These are phyloP conservation scores for Stylosanthes scabra DNA, from an alignment of 331 rosid genomes.

Conservation along the genomic window DNA sequence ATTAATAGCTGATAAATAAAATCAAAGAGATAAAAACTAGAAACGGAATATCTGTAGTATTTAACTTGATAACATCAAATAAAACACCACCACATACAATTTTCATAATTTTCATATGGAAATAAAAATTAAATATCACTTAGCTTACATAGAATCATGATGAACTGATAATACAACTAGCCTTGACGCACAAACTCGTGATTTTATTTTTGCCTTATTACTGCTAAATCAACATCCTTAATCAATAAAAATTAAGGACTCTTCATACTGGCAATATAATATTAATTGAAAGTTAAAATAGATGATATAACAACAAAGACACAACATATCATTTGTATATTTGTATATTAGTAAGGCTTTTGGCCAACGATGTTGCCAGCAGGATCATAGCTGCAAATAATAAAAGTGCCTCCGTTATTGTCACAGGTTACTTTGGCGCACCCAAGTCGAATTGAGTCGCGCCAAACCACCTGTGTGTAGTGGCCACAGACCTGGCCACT, in stretches of 20 bases:
- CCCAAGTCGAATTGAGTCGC: slow-evolving; percentile 33
- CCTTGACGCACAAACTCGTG: neutral
- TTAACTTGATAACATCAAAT: too few species aligned
- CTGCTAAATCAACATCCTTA: neutral
- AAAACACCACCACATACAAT: too few species aligned
- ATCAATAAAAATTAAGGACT: neutral
- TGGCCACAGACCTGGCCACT: slow-evolving; percentile 38
- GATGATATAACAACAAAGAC: neutral
- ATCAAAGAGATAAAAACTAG: too few species aligned
- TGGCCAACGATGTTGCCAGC: slow-evolving; percentile 41
- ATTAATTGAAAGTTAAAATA: neutral
- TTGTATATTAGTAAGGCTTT: slow-evolving; percentile 51
- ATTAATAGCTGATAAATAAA: too few species aligned
- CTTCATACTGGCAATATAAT: too few species aligned
- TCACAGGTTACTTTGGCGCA: slow-evolving; percentile 61
- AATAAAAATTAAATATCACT: too few species aligned
- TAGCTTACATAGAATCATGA: too few species aligned
- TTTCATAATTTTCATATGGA: too few species aligned
- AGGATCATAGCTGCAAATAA: slow-evolving; percentile 62
- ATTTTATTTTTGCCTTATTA: slow-evolving; percentile 3
- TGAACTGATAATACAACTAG: neutral
- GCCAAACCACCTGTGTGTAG: slow-evolving; percentile 63
- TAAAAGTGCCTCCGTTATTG: slow-evolving; percentile 54
- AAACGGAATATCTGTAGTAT: too few species aligned
- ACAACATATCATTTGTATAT: neutral